phyloP scores from a whole-genome alignment of 176 grass and related monocot species.

The Aechmea fasciata region DNA sequence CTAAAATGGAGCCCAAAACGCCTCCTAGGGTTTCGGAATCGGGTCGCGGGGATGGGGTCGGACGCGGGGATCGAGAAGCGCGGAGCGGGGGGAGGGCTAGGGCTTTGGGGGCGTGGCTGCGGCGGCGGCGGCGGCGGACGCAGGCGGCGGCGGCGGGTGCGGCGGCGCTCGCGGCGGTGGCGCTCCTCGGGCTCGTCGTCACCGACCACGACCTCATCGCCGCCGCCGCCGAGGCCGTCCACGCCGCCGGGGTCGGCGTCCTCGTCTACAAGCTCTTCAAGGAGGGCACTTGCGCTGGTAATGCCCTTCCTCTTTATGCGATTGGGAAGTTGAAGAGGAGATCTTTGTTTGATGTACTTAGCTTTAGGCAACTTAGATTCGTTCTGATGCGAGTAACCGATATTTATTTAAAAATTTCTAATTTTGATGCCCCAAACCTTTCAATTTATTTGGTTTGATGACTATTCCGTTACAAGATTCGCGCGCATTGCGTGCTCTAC shows the following conservation, averaged over 20 bases:
- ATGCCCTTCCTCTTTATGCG: neutral
- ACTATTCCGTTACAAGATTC: too few relatives aligned
- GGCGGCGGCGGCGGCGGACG: conserved; percentile 2
- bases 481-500: too few relatives aligned
- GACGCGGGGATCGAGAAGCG: too few relatives aligned
- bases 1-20: too few relatives aligned
- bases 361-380: neutral
- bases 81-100: too few relatives aligned
- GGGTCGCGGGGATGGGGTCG: too few relatives aligned
- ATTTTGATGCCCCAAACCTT: too few relatives aligned
- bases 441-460: too few relatives aligned
- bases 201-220: conserved; percentile 11
- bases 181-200: conserved; percentile 6
- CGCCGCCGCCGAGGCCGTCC: conserved; percentile 16
- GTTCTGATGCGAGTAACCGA: too few relatives aligned
- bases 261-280: conserved; percentile 15
- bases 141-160: neutral
- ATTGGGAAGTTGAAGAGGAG: neutral
- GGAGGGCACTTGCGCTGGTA: conserved; percentile 12
- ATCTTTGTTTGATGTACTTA: neutral
- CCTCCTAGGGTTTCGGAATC: too few relatives aligned
- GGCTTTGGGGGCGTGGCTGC: conserved; percentile 1
- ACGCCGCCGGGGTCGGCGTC: conserved; percentile 11
- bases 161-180: conserved; percentile 1
- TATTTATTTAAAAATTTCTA: too few relatives aligned